A percentile compares a stretch with the other conserved stretches of the same genome.
Evolutionary conservation across 2,329 filamentous ascomycete genomes (phyloP).

Genomic region (Fusarium miscanthi): DNA sequence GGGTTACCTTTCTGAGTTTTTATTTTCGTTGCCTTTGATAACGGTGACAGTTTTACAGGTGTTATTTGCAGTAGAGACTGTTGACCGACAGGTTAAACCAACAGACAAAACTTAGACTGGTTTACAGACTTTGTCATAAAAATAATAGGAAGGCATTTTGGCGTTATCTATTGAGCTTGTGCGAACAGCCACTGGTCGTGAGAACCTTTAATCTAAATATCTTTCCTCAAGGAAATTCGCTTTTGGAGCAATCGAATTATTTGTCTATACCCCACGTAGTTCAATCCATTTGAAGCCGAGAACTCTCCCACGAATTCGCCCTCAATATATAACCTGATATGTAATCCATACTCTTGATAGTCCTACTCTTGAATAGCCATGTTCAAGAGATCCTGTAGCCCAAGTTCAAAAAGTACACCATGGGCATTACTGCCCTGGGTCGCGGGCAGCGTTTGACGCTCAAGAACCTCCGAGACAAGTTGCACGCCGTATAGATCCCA

Average conservation of each 20-base stretch:
- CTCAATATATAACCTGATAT: rapidly evolving
- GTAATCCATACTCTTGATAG: rapidly evolving
- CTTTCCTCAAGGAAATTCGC: rapidly evolving
- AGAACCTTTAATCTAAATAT: background rate
- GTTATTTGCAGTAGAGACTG: no score
- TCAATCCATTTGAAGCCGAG: background rate
- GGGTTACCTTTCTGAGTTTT: no score
- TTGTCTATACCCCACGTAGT: rapidly evolving
- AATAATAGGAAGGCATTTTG: rapidly evolving
- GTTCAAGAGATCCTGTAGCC: background rate
- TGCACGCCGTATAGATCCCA: background rate
- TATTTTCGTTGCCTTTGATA: no score
- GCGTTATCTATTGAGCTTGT: rapidly evolving
- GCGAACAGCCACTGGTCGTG: background rate
- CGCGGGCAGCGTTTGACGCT: rapidly evolving
- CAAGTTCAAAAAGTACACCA: background rate
- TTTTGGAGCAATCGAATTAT: rapidly evolving
- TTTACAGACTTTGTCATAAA: no score
- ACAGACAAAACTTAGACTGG: no score
- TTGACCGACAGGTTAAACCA: no score
- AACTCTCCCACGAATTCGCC: rapidly evolving
- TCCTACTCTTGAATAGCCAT: background rate
- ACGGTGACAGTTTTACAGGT: no score
- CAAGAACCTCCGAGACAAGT: background rate
- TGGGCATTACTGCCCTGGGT: rapidly evolving